These are phyloP conservation scores for Tulasnella sp. DNA, from an alignment of 768 basidiomycete species.

Conservation along the genomic window DNA sequence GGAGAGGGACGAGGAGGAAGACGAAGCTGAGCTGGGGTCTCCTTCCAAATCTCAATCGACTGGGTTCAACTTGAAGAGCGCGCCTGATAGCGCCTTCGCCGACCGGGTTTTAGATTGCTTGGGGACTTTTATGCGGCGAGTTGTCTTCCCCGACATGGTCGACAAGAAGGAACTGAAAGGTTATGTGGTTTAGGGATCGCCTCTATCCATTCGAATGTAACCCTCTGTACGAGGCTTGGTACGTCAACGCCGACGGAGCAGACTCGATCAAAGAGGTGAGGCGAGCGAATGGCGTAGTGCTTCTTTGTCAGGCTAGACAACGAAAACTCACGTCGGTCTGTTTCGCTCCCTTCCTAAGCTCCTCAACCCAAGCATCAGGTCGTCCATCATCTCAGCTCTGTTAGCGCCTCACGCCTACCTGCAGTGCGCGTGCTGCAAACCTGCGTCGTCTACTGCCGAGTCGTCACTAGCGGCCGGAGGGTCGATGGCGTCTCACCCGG, in stretches of 20 bases:
- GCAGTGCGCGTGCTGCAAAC: conserved; percentile 16
- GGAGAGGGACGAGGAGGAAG: neutral
- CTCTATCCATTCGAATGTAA: neutral
- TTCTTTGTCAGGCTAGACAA: too few species aligned
- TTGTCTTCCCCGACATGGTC: fast-evolving
- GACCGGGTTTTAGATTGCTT: neutral
- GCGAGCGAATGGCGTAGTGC: too few species aligned
- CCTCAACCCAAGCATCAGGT: conserved; percentile 13
- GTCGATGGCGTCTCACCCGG: conserved; percentile 5
- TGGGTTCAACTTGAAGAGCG: neutral
- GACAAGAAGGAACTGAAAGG: neutral
- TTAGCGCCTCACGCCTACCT: conserved; percentile 10
- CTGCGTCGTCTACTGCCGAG: neutral
- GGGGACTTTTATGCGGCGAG: neutral
- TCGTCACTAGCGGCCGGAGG: neutral
- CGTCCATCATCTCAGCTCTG: conserved; percentile 15
- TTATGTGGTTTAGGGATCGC: neutral
- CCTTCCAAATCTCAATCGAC: neutral
- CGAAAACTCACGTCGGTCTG: neutral
- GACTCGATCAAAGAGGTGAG: conserved; percentile 9
- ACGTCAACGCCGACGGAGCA: neutral
- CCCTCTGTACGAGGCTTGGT: conserved; percentile 17
- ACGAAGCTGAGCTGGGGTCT: neutral
- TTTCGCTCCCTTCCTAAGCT: neutral
- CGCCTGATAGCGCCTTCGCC: neutral